Base-by-base conservation (phyloP, 1,284 basidiomycete species). In the Ganoderma lingzhi region DNA sequence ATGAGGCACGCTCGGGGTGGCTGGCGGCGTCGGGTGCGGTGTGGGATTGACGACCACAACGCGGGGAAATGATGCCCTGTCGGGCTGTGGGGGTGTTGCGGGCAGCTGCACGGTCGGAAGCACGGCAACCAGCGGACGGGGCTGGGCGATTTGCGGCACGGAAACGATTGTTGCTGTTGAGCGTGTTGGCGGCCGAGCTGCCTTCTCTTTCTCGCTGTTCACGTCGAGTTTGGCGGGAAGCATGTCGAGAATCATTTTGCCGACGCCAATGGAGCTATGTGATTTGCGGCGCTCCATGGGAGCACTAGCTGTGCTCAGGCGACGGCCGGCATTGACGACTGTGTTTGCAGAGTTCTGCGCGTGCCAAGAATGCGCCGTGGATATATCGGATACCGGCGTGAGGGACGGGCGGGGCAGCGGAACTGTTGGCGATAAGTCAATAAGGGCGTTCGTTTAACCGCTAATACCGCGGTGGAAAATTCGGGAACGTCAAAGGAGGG, bases 191-290 rank as follows among this genome's bases (percentile, higher is more conserved):
- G 68, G 35, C 42, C 66, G 69, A 23, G 71, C 61, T 30, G 65
- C 58, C 62, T 65, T 62, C 42, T 65, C 56, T 60, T 64, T 62
- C 65, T 67, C 67, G 69, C 61, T 58, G 73, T 67, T 63, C 48
- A 80, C 68, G 65, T 75, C 76, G 58, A 82, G 65, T 72, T 80
- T 80, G 70, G 78, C 74, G 48, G 82, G 87, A 78, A 90, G 78
- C 76, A 90, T 86, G 73, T 89, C 87, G 76, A 84, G 83, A 63
- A 91, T 89, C 73, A 90, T 82, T 74, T 83, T 82, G 53, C 90
- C 87, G 61, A 85, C 80, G 42, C 81, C 77, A 39, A 79, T 73
- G 48, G 78, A 68, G 59, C 64, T 58, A 17, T 75, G 75, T 14
- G 79, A 77, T 70, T 79, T 80, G 64, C 77, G 73, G 48, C 77